phyloP scores from a whole-genome alignment of 495 filamentous ascomycete species.

The Penicillium bialowiezense region DNA sequence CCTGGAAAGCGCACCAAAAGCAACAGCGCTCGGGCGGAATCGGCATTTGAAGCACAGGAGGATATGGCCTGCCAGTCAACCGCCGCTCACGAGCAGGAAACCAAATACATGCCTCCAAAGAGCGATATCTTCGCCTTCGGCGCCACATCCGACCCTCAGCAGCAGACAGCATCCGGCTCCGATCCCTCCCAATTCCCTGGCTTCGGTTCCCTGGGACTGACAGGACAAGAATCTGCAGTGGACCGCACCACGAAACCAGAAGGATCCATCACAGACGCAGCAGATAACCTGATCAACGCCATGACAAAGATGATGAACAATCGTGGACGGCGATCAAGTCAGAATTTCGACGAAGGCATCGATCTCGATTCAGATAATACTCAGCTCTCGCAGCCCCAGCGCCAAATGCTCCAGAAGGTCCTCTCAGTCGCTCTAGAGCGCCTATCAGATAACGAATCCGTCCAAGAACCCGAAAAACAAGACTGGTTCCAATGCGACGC shows the following conservation, averaged over 20 bases:
- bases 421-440: slow-evolving; percentile 31
- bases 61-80: slow-evolving; percentile 10
- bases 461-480: slow-evolving; percentile 30
- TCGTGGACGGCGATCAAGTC: slow-evolving; percentile 23
- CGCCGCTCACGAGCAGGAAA: slow-evolving; percentile 11
- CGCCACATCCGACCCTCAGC: not conserved
- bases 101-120: not conserved
- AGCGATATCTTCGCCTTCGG: slow-evolving; percentile 8
- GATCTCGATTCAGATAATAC: slow-evolving; percentile 18
- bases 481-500: slow-evolving; percentile 46
- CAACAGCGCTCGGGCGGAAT: slow-evolving; percentile 10
- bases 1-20: slow-evolving; percentile 4
- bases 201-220: not conserved
- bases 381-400: slow-evolving; percentile 28
- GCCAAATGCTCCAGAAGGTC: slow-evolving; percentile 37
- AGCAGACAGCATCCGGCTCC: not conserved
- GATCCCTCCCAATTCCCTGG: slow-evolving; percentile 4
- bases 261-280: slow-evolving; percentile 29
- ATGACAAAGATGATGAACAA: slow-evolving; percentile 39
- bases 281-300: slow-evolving; percentile 34
- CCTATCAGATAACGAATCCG: slow-evolving; percentile 19
- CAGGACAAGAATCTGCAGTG: not conserved
- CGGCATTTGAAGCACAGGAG: slow-evolving; percentile 5
- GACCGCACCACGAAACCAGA: slow-evolving; percentile 19
- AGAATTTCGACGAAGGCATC: slow-evolving; percentile 27